Percentiles rank a stretch among this genome's conserved stretches.
Evolutionary conservation across 1,284 basidiomycete species (phyloP).

Genomic region (Quambalaria eucalypti): DNA sequence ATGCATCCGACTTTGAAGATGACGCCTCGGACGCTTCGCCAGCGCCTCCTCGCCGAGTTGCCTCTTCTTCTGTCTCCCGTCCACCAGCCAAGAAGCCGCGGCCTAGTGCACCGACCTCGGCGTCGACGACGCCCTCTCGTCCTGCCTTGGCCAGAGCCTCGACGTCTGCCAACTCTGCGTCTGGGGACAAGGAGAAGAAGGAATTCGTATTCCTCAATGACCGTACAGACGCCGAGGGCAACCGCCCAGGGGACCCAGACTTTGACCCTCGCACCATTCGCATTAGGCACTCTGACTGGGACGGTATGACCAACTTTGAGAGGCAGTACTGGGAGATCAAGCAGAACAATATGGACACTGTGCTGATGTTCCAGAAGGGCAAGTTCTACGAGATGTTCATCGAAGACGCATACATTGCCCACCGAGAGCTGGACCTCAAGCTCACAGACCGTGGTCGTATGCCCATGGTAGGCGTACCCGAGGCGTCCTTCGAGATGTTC

Average conservation of each 20-base stretch:
- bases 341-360: constrained; percentile 51
- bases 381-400: constrained; percentile 49
- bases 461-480: constrained; percentile 91
- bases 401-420: constrained; percentile 46
- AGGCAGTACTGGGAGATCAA: constrained; percentile 51
- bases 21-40: constrained; percentile 14
- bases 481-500: constrained; percentile 69
- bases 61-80: not conserved
- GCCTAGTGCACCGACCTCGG: constrained; percentile 10
- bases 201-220: constrained; percentile 78
- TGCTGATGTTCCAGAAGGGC: constrained; percentile 95
- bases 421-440: constrained; percentile 48
- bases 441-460: constrained; percentile 88
- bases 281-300: constrained; percentile 72
- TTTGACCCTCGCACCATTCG: constrained; percentile 86
- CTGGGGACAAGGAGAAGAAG: constrained; percentile 71
- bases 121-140: constrained; percentile 5
- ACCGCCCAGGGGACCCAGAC: constrained; percentile 68
- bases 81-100: not conserved
- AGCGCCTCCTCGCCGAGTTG: not conserved
- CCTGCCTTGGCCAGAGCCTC: not conserved
- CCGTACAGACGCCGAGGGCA: constrained; percentile 72
- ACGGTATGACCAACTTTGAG: constrained; percentile 86
- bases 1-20: constrained; percentile 6
- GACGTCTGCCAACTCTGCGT: constrained; percentile 63